Percentiles rank a stretch among this genome's conserved stretches.
Evolutionary conservation across 306 rosid species (phyloP).

Genomic region (Malus asiatica): DNA sequence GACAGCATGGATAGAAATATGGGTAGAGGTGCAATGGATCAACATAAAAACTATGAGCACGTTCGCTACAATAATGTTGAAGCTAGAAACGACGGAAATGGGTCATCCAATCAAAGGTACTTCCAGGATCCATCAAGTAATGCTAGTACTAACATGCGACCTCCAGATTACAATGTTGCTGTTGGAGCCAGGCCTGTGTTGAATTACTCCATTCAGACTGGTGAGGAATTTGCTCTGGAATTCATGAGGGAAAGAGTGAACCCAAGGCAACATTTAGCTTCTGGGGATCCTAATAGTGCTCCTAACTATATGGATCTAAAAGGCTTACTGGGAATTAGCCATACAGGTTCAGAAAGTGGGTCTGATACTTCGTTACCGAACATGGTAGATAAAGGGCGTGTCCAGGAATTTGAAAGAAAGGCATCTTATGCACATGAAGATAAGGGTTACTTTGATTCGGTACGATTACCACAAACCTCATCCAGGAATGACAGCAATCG

Average conservation of each 20-base stretch:
- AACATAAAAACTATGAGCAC: constrained; percentile 28
- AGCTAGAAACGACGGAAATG: constrained; percentile 45
- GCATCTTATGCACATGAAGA: constrained; percentile 38
- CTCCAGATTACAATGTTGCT: constrained; percentile 43
- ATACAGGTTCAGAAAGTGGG: constrained; percentile 60
- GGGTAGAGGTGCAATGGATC: constrained; percentile 26
- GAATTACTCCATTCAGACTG: constrained; percentile 84
- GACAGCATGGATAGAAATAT: constrained; percentile 18
- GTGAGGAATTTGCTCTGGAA: constrained; percentile 86
- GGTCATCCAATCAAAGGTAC: constrained; percentile 37
- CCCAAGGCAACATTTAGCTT: constrained; percentile 42
- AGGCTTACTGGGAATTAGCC: constrained; percentile 43
- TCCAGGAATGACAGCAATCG: constrained; percentile 49
- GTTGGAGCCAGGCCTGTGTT: constrained; percentile 58
- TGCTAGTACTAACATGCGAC: constrained; percentile 43
- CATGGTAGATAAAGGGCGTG: constrained; percentile 38
- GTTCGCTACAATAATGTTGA: constrained; percentile 40
- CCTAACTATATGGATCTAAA: constrained; percentile 52
- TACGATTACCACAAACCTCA: constrained; percentile 41
- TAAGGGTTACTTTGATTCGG: constrained; percentile 45
- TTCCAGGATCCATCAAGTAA: constrained; percentile 41
- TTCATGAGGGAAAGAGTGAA: constrained; percentile 86
- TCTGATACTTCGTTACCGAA: constrained; percentile 40
- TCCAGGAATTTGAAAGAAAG: constrained; percentile 54
- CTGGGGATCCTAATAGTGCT: constrained; percentile 47